Evolutionary conservation across 257 asterid genomes (phyloP), one percentile per base, ranked within the genome.

Genomic region (Solanum corneliomulleri): DNA sequence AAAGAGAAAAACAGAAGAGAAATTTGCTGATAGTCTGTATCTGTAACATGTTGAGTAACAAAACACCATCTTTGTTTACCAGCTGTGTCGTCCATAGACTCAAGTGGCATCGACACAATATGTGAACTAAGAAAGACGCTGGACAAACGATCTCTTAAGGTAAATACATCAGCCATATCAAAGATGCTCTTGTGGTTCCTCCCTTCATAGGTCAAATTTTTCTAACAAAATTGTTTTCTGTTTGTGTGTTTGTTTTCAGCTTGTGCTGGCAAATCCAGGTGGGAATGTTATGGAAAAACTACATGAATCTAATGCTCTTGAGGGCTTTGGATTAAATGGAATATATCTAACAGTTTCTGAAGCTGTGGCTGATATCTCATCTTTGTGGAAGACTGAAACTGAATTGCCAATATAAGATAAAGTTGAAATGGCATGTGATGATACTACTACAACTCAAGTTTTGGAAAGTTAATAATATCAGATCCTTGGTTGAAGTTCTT

Each of bases 71-170:
- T 66, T 45, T 4, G 13, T 66, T 49, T 85, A 85, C 88, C 98
- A 94, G 99, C 99, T 25, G 98, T 95, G 85, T 92, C 99, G n/a
- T 98, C 98, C 31, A 93, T 97, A 88, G 98, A 97, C 89, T 94
- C 98, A 1, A 94, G 98, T 21, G 98, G 99, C 0, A 88, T 94
- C 1, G 99, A 97, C 88, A 89, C 93, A 11, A 89, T 97, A 20
- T 89, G 88, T 27, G 99, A 97, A 84, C 95, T 97, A 25, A 89
- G 96, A 77, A 94, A 91, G 72, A 87, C 82, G 31, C 85, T 97
- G 39, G 98, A 95, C 68, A 95, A 92, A 81, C 91, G 90, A 87
- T 94, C 98, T 23, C 95, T 97, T 35, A 93, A 94, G 97, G 99
- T 95, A 89, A 89, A 71, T 62, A 20, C 56, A 23, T 47, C 85